Evolutionary conservation across 768 basidiomycete genomes (phyloP).

Genomic region (Kwoniella heveanensis): DNA sequence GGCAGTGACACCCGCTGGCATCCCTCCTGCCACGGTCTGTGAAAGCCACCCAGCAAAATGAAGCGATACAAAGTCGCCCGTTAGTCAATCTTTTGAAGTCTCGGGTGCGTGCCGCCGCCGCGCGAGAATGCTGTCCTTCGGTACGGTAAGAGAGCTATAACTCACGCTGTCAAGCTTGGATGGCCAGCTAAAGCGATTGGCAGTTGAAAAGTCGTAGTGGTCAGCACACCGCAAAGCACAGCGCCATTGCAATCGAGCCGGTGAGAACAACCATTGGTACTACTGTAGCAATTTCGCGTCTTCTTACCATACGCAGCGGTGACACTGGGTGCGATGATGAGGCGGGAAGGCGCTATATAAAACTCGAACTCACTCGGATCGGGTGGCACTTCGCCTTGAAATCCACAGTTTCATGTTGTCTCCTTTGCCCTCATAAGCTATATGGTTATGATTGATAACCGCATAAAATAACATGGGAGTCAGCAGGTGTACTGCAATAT

Average conservation of each 20-base stretch:
- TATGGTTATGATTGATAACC: too few species aligned
- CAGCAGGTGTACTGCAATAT: neutral
- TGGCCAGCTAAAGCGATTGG: constrained; percentile 78
- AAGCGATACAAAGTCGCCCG: neutral
- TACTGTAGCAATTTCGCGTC: too few species aligned
- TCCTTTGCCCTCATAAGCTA: constrained; percentile 51
- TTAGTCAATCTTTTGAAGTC: neutral
- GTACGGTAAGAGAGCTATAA: neutral
- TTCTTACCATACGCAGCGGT: too few species aligned
- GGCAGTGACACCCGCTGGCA: constrained; percentile 73
- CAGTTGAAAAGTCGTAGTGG: too few species aligned
- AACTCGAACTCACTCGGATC: constrained; percentile 73
- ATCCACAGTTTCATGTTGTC: constrained; percentile 72
- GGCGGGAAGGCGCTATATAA: too few species aligned
- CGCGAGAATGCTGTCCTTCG: too few species aligned
- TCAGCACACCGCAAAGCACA: neutral
- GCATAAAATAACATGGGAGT: neutral
- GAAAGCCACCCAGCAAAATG: neutral
- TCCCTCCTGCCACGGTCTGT: constrained; percentile 72
- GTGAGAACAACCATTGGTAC: too few species aligned
- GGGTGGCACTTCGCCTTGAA: constrained; percentile 77
- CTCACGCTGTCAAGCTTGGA: constrained; percentile 77
- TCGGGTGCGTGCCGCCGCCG: too few species aligned
- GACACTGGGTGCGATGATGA: too few species aligned
- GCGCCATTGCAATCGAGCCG: constrained; percentile 49